Base-by-base conservation (phyloP, 2,329 filamentous ascomycete genomes). In the Colletotrichum ledebouriae region DNA sequence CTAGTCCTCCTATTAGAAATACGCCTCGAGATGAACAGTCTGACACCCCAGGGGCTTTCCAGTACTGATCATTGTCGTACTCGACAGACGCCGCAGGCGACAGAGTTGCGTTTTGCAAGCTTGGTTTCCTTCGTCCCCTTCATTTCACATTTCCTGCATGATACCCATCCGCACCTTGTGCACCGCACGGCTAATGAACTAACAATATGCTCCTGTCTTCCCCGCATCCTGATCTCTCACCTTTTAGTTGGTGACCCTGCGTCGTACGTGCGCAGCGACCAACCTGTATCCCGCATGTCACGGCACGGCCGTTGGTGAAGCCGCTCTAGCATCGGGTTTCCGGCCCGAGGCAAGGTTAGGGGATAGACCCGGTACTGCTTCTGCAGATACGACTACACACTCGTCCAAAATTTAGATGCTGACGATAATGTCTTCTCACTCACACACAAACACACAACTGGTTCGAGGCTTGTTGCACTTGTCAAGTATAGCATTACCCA, bases 281-380 rank as follows among this genome's bases (percentile, higher is more conserved):
- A 12, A 39, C 37, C 33, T 6, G n/a, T n/a, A 12, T n/a, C 7
- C 4, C 17, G 57, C 44, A 59, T 49, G 42, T 44, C 29, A 20
- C 49, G 44, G 44, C 57, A 59, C 57, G 57, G 57, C 17, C 57
- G 42, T 49, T 9, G 44, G 22, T 59, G 57, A 25, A 47, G 42
- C 42, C 34, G 9, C 52, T 25, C 37, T 25, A 39, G 25, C 17
- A 13, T 47, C 59, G 37, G 37, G 34, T 33, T 41, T 20, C 37
- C 37, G 59, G 37, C 59, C 37, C 59, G 59, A n/a, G n/a, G 17
- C 5, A 20, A 10, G 12, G n/a, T n/a, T 10, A 20, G 13, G 6
- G 17, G 42, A n/a, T 46, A n/a, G 17, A 46, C 42, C 42, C 9
- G 42, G 42, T 13, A 20, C 9, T 9, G 9, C 42, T 46, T 29